A percentile compares a stretch with the other conserved stretches of the same genome.
Conservation (phyloP, 768 basidiomycete species). For the Rhodotorula taiwanensis region DNA sequence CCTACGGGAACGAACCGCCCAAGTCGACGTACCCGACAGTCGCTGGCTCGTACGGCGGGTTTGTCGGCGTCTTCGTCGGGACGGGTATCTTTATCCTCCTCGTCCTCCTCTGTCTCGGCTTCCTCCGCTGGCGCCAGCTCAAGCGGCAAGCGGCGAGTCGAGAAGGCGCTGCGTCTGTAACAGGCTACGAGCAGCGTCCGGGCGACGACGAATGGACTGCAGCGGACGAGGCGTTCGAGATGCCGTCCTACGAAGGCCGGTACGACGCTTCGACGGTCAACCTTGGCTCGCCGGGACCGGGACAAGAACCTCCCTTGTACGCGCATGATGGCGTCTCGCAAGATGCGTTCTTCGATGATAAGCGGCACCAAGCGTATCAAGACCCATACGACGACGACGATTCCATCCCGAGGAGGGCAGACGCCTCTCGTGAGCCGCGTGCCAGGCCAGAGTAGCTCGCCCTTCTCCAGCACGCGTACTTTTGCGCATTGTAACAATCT, state of each 20-base stretch:
- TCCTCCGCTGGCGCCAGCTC: conserved; percentile 12
- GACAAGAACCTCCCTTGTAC: conserved; percentile 3
- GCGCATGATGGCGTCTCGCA: conserved; percentile 10
- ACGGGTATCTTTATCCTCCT: conserved; percentile 15
- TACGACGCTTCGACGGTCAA: background rate
- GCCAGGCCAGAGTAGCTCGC: background rate
- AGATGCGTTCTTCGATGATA: conserved; percentile 5
- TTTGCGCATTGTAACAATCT: too few species aligned
- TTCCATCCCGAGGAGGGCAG: too few species aligned
- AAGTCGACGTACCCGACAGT: conserved; percentile 33
- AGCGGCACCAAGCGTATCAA: background rate
- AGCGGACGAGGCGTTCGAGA: conserved; percentile 29
- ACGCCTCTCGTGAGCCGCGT: background rate
- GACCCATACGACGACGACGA: conserved; percentile 8
- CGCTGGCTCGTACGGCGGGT: conserved; percentile 29
- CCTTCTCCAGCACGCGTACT: background rate
- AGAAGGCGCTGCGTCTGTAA: background rate
- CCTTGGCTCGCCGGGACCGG: background rate
- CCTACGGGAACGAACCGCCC: conserved; percentile 26
- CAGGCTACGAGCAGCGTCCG: background rate
- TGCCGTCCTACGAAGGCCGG: conserved; percentile 11
- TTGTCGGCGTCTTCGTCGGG: conserved; percentile 32
- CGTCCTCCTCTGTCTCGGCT: conserved; percentile 11
- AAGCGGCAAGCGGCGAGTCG: background rate
- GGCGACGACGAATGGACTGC: conserved; percentile 5